A percentile compares a stretch with the other conserved stretches of the same genome.
Conservation (phyloP, 2,329 filamentous ascomycete genomes). For the Biscogniauxia mediterranea region DNA sequence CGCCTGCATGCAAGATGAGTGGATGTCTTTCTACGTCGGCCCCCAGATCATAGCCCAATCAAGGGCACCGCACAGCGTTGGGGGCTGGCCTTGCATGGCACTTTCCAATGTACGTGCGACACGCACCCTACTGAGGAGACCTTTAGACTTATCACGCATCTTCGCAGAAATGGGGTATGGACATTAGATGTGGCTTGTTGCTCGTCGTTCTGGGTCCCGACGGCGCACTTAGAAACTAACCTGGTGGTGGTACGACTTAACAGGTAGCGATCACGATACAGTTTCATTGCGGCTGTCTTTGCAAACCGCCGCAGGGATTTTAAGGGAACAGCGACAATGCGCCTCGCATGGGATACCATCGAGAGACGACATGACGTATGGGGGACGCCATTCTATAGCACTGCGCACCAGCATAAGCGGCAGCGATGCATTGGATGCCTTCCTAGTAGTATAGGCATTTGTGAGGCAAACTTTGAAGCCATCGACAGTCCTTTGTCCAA, state of each 20-base stretch:
- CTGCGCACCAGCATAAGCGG: not conserved
- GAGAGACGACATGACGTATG: conserved; percentile 11
- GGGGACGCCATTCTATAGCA: not conserved
- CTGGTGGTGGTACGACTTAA: conserved; percentile 7
- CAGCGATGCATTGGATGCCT: not conserved
- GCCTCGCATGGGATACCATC: conserved; percentile 23
- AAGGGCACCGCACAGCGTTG: conserved; percentile 16
- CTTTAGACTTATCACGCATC: not conserved
- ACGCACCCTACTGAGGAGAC: not conserved
- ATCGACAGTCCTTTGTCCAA: not conserved
- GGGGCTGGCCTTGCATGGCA: conserved; percentile 4
- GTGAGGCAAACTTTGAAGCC: not conserved
- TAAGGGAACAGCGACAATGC: conserved; percentile 21
- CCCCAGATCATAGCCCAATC: conserved; percentile 21
- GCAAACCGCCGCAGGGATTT: conserved; percentile 13
- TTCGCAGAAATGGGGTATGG: not conserved
- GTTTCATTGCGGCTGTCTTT: conserved; percentile 19
- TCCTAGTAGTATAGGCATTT: not conserved
- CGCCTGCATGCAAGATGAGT: conserved; percentile 13
- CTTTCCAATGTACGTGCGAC: not conserved
- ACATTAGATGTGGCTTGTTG: not conserved
- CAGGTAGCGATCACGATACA: conserved; percentile 15
- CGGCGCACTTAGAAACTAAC: conserved; percentile 3
- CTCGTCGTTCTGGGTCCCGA: conserved; percentile 4
- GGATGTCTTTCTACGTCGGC: conserved; percentile 12